Conservation (phyloP, 306 rosid species). For the Lathyrus tuberosus region DNA sequence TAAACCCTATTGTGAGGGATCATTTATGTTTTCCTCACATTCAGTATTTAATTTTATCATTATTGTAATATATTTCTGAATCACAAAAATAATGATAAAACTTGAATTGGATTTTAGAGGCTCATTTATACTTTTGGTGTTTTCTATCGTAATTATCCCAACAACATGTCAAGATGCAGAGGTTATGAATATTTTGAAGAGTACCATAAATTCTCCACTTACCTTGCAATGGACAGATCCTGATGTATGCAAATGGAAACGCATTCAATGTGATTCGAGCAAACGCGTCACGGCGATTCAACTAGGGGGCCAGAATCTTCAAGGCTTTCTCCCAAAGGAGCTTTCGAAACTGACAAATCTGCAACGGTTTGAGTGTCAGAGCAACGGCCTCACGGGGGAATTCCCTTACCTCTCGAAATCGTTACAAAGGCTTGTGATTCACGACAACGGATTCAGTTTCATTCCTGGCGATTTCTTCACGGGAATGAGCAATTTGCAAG, state of each 20-base stretch:
- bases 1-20: conserved; percentile 30
- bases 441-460: conserved; percentile 53
- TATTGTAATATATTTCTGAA: not conserved
- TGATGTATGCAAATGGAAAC: conserved; percentile 57
- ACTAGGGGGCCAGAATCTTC: conserved; percentile 56
- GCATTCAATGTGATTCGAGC: conserved; percentile 39
- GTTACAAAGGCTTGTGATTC: conserved; percentile 46
- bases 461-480: conserved; percentile 64
- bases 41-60: not conserved
- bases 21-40: not conserved
- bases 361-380: conserved; percentile 55
- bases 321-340: conserved; percentile 62
- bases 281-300: conserved; percentile 53
- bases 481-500: conserved; percentile 44
- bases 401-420: conserved; percentile 60
- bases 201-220: conserved; percentile 37
- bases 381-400: conserved; percentile 55
- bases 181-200: conserved; percentile 53
- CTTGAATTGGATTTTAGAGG: conserved; percentile 41
- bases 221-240: conserved; percentile 58
- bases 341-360: conserved; percentile 47
- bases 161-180: conserved; percentile 46
- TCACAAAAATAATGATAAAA: conserved; percentile 40
- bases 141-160: not conserved
- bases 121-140: not conserved